Base-by-base conservation (phyloP, 2,329 filamentous ascomycete species). In the Tolypocladium paradoxum region DNA sequence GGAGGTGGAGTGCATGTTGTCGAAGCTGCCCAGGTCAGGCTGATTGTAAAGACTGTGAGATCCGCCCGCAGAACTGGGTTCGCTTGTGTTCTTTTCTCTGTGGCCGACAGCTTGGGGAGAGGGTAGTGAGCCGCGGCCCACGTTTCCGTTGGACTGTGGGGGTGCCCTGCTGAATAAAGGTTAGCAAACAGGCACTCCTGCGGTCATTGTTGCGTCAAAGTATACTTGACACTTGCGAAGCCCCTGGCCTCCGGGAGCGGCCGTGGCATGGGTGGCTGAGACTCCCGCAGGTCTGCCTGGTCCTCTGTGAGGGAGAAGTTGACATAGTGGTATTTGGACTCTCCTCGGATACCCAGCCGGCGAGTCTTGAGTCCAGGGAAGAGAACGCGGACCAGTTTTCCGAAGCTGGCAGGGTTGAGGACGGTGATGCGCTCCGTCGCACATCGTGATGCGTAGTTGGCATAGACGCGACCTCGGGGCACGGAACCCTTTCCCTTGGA, bases 241-340 rank as follows among this genome's bases (percentile, higher is more conserved):
- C 68, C 72, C 24, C 58, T 64, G 6, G 71, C 62, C 52, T 82
- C 79, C n/a, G 73, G 65, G 11, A 79, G 70, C n/a, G 75, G 72
- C 24, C 76, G 68, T 4, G 73, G 67, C n/a, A 74, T 68, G 22
- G 74, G 74, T 4, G 69, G 68, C 40, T 72, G 70, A 16, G 75
- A 70, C 31, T 78, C 72, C 43, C 68, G 68, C 4, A 72, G 56
- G 16, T 79, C 77, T 4, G 74, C 68, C 52, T 78, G 73, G 54
- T 84, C 82, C 50, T 84, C 82, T 43, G 74, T 70, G 50, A 85
- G 69, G 14, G 73, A 74, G 61, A 86, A 86, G 63, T 84, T 84
- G 48, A 85, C 82, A 64, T 99, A 99, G 70, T 99, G 93, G 68
- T 99, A 99, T 68, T 99, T 99, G 16, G 93, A 99, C 72, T 97